Evolutionary conservation across 495 filamentous ascomycete species (phyloP).

Genomic region (Chaetomium cochliodes): DNA sequence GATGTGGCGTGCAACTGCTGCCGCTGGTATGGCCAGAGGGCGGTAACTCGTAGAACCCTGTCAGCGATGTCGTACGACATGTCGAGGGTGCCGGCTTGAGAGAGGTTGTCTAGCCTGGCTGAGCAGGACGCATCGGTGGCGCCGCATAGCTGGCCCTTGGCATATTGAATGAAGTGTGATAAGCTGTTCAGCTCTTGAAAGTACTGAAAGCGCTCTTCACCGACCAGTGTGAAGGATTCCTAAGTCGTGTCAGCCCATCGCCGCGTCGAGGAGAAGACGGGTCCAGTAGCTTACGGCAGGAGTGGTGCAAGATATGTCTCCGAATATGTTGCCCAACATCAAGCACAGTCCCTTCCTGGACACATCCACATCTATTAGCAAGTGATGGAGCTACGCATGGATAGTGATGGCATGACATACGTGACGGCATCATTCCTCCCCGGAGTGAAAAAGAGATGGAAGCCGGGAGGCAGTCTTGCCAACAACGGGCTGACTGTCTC

Average conservation of each 20-base stretch:
- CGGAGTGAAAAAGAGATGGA: slow-evolving; percentile 80
- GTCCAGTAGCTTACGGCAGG: slow-evolving; percentile 43
- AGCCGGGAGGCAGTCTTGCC: slow-evolving; percentile 71
- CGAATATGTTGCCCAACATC: slow-evolving; percentile 62
- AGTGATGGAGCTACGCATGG: neutral
- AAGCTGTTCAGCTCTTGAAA: slow-evolving; percentile 61
- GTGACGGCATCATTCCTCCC: slow-evolving; percentile 33
- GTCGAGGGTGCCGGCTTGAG: slow-evolving; percentile 63
- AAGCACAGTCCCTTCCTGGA: slow-evolving; percentile 60
- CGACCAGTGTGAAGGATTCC: slow-evolving; percentile 66
- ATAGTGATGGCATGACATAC: slow-evolving; percentile 30
- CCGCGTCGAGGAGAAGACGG: neutral
- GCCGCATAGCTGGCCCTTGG: slow-evolving; percentile 57
- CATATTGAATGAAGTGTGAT: slow-evolving; percentile 54
- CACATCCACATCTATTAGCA: slow-evolving; percentile 1
- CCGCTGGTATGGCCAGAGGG: slow-evolving; percentile 54
- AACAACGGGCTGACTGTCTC: slow-evolving; percentile 64
- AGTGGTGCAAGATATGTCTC: slow-evolving; percentile 52
- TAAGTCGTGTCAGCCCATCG: slow-evolving; percentile 32
- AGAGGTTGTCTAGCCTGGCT: slow-evolving; percentile 35
- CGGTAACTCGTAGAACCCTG: slow-evolving; percentile 60
- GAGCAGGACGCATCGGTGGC: slow-evolving; percentile 38
- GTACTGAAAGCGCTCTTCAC: slow-evolving; percentile 70
- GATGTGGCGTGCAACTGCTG: slow-evolving; percentile 44
- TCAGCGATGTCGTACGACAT: slow-evolving; percentile 74